Base-by-base conservation (phyloP, 805 yeast species). In the Saturnispora mendoncae region DNA sequence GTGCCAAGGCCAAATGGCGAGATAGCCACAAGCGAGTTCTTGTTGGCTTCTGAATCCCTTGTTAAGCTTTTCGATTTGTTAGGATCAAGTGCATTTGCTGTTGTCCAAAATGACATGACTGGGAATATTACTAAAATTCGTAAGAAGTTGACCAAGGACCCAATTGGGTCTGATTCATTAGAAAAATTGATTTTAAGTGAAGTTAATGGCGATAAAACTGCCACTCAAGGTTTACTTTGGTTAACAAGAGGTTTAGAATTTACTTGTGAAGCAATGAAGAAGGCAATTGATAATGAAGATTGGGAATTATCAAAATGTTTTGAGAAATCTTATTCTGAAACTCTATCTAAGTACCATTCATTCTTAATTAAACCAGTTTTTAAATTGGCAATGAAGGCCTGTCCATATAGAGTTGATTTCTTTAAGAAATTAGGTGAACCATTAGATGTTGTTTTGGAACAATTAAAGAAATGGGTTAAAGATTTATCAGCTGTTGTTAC, bases 341-440 rank as follows among this genome's bases (percentile, higher is more conserved):
- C 95, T 4, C 72, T 86, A 58, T 72, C 81, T 45, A 78, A 86
- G 62, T 80, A 77, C 65, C 96, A 86, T 66, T 78, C 80, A 41
- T 75, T 86, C 72, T 67, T 86, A 54, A 71, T 86, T 47, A 82
- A 80, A 56, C 95, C 95, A 21, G 77, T 87, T 40, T 86, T 86
- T 74, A 84, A 84, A 65, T 71, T 87, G 59, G 96, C 96, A 37
- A 87, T 86, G 95, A 84, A 83, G 62, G 94, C 95, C 2, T 84
- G 94, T 62, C 96, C 96, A 10, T 87, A 84, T 65, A 76, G 95
- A 67, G 77, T 75, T 59, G 94, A 78, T 56, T 84, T 86, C 58
- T 86, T 84, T 55, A 79, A 62, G 45, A 86, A 85, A 67, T 72
- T 86, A 52, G 95, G 95, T 43, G 70, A 71, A 18, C 86, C 81